These are phyloP conservation scores for Microthyrium microscopicum DNA, from an alignment of 2,329 filamentous ascomycete species.

Conservation along the genomic window DNA sequence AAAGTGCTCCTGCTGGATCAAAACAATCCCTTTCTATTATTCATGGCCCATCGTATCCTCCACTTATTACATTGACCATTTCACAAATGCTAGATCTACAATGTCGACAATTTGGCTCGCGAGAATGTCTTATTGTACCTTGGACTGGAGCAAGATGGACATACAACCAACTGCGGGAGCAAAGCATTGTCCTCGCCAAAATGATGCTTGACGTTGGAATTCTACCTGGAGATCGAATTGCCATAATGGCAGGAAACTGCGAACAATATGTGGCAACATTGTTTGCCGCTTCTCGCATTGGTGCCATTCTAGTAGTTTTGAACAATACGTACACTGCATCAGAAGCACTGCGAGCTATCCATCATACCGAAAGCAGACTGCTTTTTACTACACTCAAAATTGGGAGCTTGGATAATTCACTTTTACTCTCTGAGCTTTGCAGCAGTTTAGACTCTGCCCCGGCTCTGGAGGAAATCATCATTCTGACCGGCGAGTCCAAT, in stretches of 20 bases:
- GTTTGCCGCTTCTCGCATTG: constrained; percentile 45
- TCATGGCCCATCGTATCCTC: constrained; percentile 50
- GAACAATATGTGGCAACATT: constrained; percentile 47
- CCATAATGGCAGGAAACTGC: constrained; percentile 53
- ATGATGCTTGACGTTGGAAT: constrained; percentile 48
- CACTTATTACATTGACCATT: constrained; percentile 54
- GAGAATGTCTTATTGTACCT: constrained; percentile 55
- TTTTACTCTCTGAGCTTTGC: constrained; percentile 30
- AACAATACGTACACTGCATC: constrained; percentile 69
- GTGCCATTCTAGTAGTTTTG: constrained; percentile 47
- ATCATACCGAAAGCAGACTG: constrained; percentile 54
- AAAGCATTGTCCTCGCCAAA: constrained; percentile 23
- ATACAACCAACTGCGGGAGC: constrained; percentile 28
- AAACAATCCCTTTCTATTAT: constrained; percentile 48
- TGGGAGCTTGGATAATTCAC: constrained; percentile 45
- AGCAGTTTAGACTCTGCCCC: constrained; percentile 9
- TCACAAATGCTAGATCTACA: constrained; percentile 58
- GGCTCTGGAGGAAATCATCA: constrained; percentile 13
- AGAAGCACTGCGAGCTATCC: constrained; percentile 54
- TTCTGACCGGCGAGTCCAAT: constrained; percentile 12
- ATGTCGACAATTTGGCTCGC: constrained; percentile 44
- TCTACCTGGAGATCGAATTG: constrained; percentile 50
- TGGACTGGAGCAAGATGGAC: constrained; percentile 64
- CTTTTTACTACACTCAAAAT: constrained; percentile 58
- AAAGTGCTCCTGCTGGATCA: background rate